These are phyloP conservation scores for Furcasterigmium sp. DNA, from an alignment of 2,329 filamentous ascomycete genomes.

Conservation along the genomic window DNA sequence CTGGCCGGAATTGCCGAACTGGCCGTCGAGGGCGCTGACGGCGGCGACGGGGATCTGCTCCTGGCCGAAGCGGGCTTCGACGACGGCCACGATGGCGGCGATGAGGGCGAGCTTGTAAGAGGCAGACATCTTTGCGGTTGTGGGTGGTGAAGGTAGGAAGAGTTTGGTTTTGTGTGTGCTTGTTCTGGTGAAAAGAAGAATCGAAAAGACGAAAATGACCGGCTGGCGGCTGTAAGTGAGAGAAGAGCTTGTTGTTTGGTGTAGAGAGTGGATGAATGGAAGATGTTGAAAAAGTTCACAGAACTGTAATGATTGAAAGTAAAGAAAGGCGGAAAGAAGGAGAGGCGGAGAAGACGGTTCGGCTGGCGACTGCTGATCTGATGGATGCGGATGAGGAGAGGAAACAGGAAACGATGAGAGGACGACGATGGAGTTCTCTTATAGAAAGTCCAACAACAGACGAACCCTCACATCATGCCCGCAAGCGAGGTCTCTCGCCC, in stretches of 20 bases:
- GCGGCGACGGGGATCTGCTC: constrained; percentile 54
- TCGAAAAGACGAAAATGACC: constrained; percentile 9
- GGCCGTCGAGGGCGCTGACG: constrained; percentile 44
- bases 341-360: neutral
- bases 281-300: constrained; percentile 29
- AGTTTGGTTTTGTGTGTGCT: too few relatives aligned
- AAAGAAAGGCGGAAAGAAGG: constrained; percentile 7
- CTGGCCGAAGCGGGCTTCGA: constrained; percentile 56
- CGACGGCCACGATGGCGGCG: constrained; percentile 34
- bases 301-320: constrained; percentile 25
- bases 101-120: constrained; percentile 35
- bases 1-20: constrained; percentile 50
- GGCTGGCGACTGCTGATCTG: neutral
- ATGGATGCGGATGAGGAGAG: neutral
- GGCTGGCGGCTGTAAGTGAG: constrained; percentile 14
- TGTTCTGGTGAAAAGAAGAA: constrained; percentile 7
- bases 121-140: constrained; percentile 30
- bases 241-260: neutral
- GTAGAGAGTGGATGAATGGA: constrained; percentile 22
- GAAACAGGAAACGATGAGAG: neutral
- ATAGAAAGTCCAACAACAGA: neutral
- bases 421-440: neutral
- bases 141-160: neutral
- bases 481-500: too few relatives aligned
- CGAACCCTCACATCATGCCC: too few relatives aligned